Percentiles rank a stretch among this genome's conserved stretches.
Evolutionary conservation across 805 yeast species (phyloP).

Genomic region (Myxozyma nipponensis): DNA sequence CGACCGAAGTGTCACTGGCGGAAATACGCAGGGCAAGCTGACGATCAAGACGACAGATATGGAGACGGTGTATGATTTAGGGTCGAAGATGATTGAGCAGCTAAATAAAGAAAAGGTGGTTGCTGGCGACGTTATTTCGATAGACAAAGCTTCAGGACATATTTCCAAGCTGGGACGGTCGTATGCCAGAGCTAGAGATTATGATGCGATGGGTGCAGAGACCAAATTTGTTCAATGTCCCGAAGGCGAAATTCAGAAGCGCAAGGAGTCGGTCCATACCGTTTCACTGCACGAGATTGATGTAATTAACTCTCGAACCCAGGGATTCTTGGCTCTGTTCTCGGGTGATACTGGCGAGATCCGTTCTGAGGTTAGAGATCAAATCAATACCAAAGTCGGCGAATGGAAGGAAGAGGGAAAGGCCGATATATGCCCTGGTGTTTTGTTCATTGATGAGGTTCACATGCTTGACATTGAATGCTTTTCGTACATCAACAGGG

Average conservation of each 20-base stretch:
- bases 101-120: slow-evolving; percentile 91
- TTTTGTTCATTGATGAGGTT: slow-evolving; percentile 94
- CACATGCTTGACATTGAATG: slow-evolving; percentile 98
- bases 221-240: slow-evolving; percentile 83
- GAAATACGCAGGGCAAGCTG: slow-evolving; percentile 90
- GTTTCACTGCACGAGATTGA: slow-evolving; percentile 95
- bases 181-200: slow-evolving; percentile 98
- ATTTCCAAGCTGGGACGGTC: slow-evolving; percentile 96
- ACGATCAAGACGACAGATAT: slow-evolving; percentile 96
- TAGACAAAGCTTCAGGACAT: slow-evolving; percentile 96
- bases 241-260: slow-evolving; percentile 97
- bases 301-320: slow-evolving; percentile 92
- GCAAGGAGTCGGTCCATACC: slow-evolving; percentile 96
- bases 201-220: slow-evolving; percentile 97
- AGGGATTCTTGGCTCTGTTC: slow-evolving; percentile 88
- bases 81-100: slow-evolving; percentile 89
- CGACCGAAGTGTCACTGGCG: slow-evolving; percentile 90
- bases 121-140: slow-evolving; percentile 94
- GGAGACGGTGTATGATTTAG: slow-evolving; percentile 96
- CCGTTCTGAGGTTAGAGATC: slow-evolving; percentile 89
- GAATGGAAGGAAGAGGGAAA: slow-evolving; percentile 97
- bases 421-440: slow-evolving; percentile 97
- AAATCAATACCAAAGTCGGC: slow-evolving; percentile 92
- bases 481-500: slow-evolving; percentile 90
- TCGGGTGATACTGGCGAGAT: slow-evolving; percentile 97